A percentile compares a stretch with the other conserved stretches of the same genome.
Evolutionary conservation across 805 yeast species (phyloP).

Genomic region (Kluyveromyces siamensis): DNA sequence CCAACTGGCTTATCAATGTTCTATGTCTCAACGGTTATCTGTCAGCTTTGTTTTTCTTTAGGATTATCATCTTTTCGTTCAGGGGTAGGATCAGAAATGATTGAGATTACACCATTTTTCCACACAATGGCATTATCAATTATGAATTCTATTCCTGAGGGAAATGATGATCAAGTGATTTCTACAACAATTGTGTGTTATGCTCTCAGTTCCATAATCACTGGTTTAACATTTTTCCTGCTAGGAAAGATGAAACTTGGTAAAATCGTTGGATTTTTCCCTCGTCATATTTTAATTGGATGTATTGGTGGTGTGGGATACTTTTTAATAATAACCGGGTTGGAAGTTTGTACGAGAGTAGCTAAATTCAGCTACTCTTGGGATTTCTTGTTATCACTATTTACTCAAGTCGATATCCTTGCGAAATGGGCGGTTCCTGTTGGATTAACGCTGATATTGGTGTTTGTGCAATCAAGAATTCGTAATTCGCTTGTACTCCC

Average conservation of each 20-base stretch:
- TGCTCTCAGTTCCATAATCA: slow-evolving; percentile 73
- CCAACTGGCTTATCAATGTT: slow-evolving; percentile 92
- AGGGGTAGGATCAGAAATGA: slow-evolving; percentile 98
- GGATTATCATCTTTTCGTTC: slow-evolving; percentile 87
- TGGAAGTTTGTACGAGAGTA: slow-evolving; percentile 80
- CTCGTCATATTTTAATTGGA: slow-evolving; percentile 91
- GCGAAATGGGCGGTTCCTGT: slow-evolving; percentile 69
- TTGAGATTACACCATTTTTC: slow-evolving; percentile 97
- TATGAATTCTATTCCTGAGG: slow-evolving; percentile 28
- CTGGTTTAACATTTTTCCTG: slow-evolving; percentile 71
- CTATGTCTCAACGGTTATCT: slow-evolving; percentile 81
- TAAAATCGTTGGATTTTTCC: slow-evolving; percentile 86
- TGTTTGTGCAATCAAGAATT: slow-evolving; percentile 50
- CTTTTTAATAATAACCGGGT: slow-evolving; percentile 79
- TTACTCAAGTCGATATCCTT: slow-evolving; percentile 32
- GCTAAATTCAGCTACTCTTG: slow-evolving; percentile 60
- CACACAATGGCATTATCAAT: slow-evolving; percentile 86
- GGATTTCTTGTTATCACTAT: slow-evolving; percentile 42
- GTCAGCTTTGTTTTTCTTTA: slow-evolving; percentile 78
- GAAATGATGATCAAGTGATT: slow-evolving; percentile 50
- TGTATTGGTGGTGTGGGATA: slow-evolving; percentile 99
- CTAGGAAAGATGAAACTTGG: slow-evolving; percentile 80
- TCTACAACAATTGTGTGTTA: slow-evolving; percentile 85
- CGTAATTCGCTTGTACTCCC: slow-evolving; percentile 75
- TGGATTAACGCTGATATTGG: slow-evolving; percentile 47